Base-by-base conservation (phyloP, 495 filamentous ascomycete genomes). In the Aeminium ludgeri region DNA sequence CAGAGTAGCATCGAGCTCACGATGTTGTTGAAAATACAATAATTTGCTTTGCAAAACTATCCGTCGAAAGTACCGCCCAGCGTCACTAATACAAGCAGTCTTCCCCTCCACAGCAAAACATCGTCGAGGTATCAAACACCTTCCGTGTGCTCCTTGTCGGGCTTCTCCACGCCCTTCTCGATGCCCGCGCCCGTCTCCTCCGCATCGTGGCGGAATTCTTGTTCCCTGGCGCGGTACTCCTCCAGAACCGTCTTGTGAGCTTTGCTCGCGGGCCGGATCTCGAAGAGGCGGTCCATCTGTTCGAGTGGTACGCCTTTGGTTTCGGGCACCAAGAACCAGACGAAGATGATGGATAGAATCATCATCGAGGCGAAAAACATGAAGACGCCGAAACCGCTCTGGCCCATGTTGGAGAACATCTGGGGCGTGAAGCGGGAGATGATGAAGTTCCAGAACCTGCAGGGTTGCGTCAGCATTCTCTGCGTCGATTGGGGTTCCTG, bases 311-410 rank as follows among this genome's bases (percentile, higher is more conserved):
- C 50, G 2, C 44, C 47, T 45, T 63, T 63, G 1, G 59, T 63
- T 41, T 63, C 59, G 10, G 58, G 58, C 11, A 43, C 36, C 8
- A 63, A 34, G 46, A 61, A 61, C 34, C 47, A 63, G 25, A 80
- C 70, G 50, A 81, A 85, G 47, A 73, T 40, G 34, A 78, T 68
- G 18, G 74, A 76, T 10, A 71, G 48, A 10, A 80, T 63, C 74
- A 82, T 81, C 47, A 82, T 59, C 2, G 68, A 69, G 1, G 77
- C 77, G 48, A 85, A 85, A 65, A 83, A 82, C 58, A 82, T 80
- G 60, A 81, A 85, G 2, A 82, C 78, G 16, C 76, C 80, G 50
- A 32, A 52, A 13, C 52, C 52, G 2, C 34, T 42, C 18, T 78
- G 80, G 23, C 64, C 65, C 69, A 82, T 78, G 29, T 60, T 62